phyloP scores from a whole-genome alignment of 495 filamentous ascomycete species.

The Usnea hakonensis region DNA sequence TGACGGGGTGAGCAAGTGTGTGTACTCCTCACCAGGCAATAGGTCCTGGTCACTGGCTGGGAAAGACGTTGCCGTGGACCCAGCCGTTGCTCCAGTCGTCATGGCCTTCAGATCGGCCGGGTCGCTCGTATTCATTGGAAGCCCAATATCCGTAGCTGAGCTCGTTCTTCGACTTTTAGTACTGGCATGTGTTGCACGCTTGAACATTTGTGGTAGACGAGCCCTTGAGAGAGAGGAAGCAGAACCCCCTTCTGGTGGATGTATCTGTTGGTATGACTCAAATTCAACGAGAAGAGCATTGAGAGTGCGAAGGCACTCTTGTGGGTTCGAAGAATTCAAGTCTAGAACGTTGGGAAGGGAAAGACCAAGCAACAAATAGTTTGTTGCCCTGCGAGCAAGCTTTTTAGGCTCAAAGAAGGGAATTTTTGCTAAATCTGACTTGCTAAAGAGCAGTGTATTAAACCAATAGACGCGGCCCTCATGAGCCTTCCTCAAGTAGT shows the following conservation, averaged over 20 bases:
- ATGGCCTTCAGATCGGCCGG: constrained; percentile 43
- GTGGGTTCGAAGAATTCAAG: constrained; percentile 63
- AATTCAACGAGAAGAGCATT: constrained; percentile 86
- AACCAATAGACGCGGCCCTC: constrained; percentile 96
- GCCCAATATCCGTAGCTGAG: constrained; percentile 57
- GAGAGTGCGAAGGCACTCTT: constrained; percentile 80
- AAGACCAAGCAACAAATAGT: constrained; percentile 86
- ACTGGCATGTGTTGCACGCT: constrained; percentile 52
- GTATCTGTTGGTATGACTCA: constrained; percentile 81
- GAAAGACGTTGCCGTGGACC: constrained; percentile 38
- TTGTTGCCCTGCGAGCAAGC: constrained; percentile 77
- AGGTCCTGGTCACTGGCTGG: constrained; percentile 47
- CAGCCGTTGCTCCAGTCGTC: constrained; percentile 35
- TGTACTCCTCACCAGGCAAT: constrained; percentile 69
- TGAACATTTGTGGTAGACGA: constrained; percentile 84
- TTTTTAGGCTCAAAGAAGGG: constrained; percentile 79
- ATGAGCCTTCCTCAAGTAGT: constrained; percentile 86
- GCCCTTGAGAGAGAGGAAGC: constrained; percentile 66
- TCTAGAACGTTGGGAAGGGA: constrained; percentile 86
- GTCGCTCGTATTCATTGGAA: constrained; percentile 50
- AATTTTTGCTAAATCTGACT: constrained; percentile 67
- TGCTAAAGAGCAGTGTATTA: constrained; percentile 87
- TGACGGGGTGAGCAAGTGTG: constrained; percentile 79
- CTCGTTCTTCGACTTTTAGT: constrained; percentile 65
- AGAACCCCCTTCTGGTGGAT: constrained; percentile 64